A percentile compares a stretch with the other conserved stretches of the same genome.
These are phyloP conservation scores for Skeletonema grethae DNA, from an alignment of 108 stramenopile species.

Conservation along the genomic window DNA sequence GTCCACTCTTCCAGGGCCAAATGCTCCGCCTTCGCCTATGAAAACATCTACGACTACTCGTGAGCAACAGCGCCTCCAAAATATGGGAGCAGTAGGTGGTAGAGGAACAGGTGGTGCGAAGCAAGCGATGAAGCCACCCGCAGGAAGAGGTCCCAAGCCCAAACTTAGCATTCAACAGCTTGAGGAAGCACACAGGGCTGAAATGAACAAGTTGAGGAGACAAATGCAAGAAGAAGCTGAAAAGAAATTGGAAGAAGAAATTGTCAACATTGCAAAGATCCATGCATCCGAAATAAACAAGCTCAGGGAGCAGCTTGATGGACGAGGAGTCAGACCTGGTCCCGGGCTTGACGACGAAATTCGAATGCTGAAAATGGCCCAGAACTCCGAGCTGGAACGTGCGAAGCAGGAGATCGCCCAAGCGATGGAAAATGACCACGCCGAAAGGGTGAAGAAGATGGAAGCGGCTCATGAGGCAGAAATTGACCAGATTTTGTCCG, in stretches of 20 bases:
- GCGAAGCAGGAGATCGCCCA: not conserved
- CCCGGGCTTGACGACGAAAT: not conserved
- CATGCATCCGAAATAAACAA: constrained; percentile 1
- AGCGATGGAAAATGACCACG: constrained; percentile 8
- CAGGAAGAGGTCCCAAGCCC: not conserved
- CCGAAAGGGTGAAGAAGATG: constrained; percentile 5
- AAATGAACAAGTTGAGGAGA: constrained; percentile 24
- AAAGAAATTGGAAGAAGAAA: constrained; percentile 20
- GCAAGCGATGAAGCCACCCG: constrained; percentile 1
- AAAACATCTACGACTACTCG: constrained; percentile 40
- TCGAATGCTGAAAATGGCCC: constrained; percentile 4
- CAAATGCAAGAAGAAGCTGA: constrained; percentile 8
- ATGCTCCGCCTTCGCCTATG: not conserved
- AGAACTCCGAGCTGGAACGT: not conserved
- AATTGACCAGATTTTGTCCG: constrained; percentile 1
- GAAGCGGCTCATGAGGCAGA: constrained; percentile 5
- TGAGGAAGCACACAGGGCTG: constrained; percentile 21
- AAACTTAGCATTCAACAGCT: constrained; percentile 12
- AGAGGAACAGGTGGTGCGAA: not conserved
- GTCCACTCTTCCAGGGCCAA: constrained; percentile 14
- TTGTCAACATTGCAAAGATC: constrained; percentile 7
- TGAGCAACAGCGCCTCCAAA: constrained; percentile 36
- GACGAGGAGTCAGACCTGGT: not conserved
- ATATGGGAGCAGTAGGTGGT: constrained; percentile 21
- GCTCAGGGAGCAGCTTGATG: constrained; percentile 2